phyloP scores from a whole-genome alignment of 1,284 basidiomycete genomes.

The Rhodotorula sp. region DNA sequence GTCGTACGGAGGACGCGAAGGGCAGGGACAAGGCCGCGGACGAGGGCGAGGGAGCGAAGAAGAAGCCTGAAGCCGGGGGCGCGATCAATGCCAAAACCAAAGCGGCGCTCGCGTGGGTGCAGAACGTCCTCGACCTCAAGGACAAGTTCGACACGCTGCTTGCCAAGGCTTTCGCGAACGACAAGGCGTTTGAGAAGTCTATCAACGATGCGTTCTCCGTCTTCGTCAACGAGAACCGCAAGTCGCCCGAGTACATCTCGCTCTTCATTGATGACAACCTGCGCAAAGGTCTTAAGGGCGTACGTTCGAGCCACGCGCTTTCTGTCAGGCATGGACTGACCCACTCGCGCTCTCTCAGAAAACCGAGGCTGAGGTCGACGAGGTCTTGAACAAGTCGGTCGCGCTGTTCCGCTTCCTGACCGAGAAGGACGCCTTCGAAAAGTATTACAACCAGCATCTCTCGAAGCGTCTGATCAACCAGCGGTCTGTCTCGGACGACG shows the following conservation, averaged over 20 bases:
- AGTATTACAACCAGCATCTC: slow-evolving; percentile 95
- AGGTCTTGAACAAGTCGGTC: slow-evolving; percentile 88
- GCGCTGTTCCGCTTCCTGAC: slow-evolving; percentile 89
- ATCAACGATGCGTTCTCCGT: slow-evolving; percentile 90
- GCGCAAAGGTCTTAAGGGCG: slow-evolving; percentile 91
- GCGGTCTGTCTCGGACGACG: slow-evolving; percentile 92
- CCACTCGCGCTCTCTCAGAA: slow-evolving; percentile 58
- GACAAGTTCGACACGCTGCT: slow-evolving; percentile 83
- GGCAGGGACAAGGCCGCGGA: slow-evolving; percentile 52
- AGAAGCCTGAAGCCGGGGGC: slow-evolving; percentile 53
- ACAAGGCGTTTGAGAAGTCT: slow-evolving; percentile 76
- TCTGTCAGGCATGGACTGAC: background rate
- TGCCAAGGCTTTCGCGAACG: slow-evolving; percentile 66
- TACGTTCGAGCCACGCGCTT: slow-evolving; percentile 51
- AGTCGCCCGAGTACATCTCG: slow-evolving; percentile 91
- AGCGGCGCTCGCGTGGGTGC: slow-evolving; percentile 86
- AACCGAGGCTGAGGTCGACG: slow-evolving; percentile 88
- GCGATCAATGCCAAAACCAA: slow-evolving; percentile 42
- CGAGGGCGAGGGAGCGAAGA: slow-evolving; percentile 55
- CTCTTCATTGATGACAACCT: slow-evolving; percentile 97
- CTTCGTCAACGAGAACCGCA: slow-evolving; percentile 86
- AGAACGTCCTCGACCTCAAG: slow-evolving; percentile 85
- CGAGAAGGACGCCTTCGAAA: slow-evolving; percentile 97
- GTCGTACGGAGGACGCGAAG: slow-evolving; percentile 46
- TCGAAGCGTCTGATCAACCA: slow-evolving; percentile 84